Conservation (phyloP, 805 yeast species). For the Candida vartiovaarae region DNA sequence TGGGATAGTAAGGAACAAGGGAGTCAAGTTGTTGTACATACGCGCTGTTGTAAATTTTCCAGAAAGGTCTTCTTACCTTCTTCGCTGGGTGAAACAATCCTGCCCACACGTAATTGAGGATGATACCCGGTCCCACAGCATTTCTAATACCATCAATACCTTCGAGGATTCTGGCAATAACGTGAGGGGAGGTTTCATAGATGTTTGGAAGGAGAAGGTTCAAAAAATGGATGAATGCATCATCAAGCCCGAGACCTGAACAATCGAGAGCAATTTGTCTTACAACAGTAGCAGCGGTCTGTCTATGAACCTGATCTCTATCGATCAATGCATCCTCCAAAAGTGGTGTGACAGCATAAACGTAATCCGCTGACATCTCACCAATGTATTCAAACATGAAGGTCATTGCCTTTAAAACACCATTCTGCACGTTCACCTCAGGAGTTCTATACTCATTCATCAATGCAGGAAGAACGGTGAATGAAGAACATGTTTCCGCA, state of each 20-base stretch:
- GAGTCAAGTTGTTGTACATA: constrained; percentile 71
- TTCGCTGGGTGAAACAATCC: constrained; percentile 94
- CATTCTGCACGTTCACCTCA: constrained; percentile 90
- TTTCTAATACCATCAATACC: constrained; percentile 67
- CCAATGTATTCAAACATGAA: constrained; percentile 92
- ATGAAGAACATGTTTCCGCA: constrained; percentile 89
- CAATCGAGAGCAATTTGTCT: constrained; percentile 77
- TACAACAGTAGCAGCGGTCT: constrained; percentile 86
- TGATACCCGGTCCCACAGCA: constrained; percentile 69
- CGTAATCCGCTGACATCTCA: constrained; percentile 69
- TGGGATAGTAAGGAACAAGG: constrained; percentile 78
- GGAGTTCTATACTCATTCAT: constrained; percentile 95
- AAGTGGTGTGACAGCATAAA: constrained; percentile 71
- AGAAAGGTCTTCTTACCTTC: constrained; percentile 76
- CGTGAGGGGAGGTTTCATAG: constrained; percentile 94
- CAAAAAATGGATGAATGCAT: constrained; percentile 74
- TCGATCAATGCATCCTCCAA: constrained; percentile 87
- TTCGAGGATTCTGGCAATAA: constrained; percentile 72
- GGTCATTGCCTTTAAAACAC: constrained; percentile 83
- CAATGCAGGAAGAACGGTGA: constrained; percentile 86
- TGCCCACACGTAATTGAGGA: constrained; percentile 71
- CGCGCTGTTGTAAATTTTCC: constrained; percentile 75
- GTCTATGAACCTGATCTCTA: constrained; percentile 88
- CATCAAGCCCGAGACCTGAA: constrained; percentile 68
- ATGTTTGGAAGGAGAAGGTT: constrained; percentile 83